Percentiles rank a stretch among this genome's conserved stretches.
Conservation (phyloP, 2,329 filamentous ascomycete genomes). For the Trichoderma harzianum region DNA sequence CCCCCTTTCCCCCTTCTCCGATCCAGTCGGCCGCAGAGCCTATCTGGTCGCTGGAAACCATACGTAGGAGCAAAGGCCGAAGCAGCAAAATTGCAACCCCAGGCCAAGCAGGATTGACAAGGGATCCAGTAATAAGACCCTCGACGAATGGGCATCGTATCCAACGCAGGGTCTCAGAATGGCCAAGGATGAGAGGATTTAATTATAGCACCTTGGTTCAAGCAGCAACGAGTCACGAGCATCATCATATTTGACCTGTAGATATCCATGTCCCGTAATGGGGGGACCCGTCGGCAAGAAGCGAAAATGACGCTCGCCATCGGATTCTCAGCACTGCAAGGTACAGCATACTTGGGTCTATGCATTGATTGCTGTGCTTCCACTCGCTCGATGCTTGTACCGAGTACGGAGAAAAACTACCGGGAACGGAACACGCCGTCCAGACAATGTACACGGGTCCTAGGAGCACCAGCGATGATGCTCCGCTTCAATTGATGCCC, state of each 20-base stretch:
- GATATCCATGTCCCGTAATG: neutral
- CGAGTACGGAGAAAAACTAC: neutral
- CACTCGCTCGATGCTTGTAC: neutral
- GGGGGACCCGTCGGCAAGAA: neutral
- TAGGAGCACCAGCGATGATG: neutral
- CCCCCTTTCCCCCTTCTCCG: neutral
- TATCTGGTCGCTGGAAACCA: neutral
- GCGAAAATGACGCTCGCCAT: slow-evolving; percentile 8
- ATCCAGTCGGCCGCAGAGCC: slow-evolving; percentile 9
- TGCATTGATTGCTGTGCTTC: neutral
- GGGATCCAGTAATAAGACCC: neutral
- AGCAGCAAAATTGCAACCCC: slow-evolving; percentile 1
- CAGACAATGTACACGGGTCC: neutral
- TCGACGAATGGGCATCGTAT: neutral
- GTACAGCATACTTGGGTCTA: neutral
- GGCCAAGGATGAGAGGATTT: neutral
- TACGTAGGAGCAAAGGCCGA: neutral
- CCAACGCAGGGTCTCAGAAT: neutral
- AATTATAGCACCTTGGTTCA: slow-evolving; percentile 7
- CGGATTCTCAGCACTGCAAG: neutral
- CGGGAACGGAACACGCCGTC: neutral
- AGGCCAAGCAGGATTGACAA: neutral
- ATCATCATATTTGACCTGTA: neutral
- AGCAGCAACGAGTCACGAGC: slow-evolving; percentile 3
- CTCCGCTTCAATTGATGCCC: neutral